These are phyloP conservation scores for Exophiala sideris DNA, from an alignment of 2,329 filamentous ascomycete genomes.

Conservation along the genomic window DNA sequence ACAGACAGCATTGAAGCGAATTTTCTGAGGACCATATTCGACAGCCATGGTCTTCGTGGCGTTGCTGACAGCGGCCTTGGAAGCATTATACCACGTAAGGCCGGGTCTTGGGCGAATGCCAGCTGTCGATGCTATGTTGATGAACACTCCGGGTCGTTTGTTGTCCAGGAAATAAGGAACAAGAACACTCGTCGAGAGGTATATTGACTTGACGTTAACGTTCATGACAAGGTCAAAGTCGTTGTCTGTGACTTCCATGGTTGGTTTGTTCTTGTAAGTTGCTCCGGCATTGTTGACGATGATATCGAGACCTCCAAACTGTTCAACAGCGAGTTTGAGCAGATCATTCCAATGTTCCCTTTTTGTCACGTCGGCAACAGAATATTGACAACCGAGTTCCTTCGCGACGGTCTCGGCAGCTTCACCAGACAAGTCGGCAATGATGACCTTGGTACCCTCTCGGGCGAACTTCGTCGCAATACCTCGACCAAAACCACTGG, in stretches of 20 bases:
- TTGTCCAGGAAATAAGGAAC: conserved; percentile 21
- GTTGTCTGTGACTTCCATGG: conserved; percentile 41
- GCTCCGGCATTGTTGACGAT: conserved; percentile 52
- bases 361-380: conserved; percentile 14
- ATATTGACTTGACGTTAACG: conserved; percentile 36
- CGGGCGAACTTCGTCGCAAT: conserved; percentile 38
- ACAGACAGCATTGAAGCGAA: conserved; percentile 69
- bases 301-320: conserved; percentile 48
- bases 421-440: conserved; percentile 26
- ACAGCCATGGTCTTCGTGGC: conserved; percentile 65
- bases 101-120: conserved; percentile 18
- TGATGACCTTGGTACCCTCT: conserved; percentile 36
- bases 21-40: conserved; percentile 68
- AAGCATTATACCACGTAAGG: conserved; percentile 49
- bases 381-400: conserved; percentile 14
- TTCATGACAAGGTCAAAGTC: conserved; percentile 50
- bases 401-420: conserved; percentile 13
- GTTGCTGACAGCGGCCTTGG: conserved; percentile 63
- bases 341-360: conserved; percentile 34
- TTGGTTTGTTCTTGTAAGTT: conserved; percentile 42
- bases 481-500: conserved; percentile 41
- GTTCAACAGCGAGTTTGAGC: conserved; percentile 34
- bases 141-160: conserved; percentile 15
- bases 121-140: conserved; percentile 19
- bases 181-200: conserved; percentile 18